These are phyloP conservation scores for Microthlaspi erraticum DNA, from an alignment of 345 rosid genomes.

Conservation along the genomic window DNA sequence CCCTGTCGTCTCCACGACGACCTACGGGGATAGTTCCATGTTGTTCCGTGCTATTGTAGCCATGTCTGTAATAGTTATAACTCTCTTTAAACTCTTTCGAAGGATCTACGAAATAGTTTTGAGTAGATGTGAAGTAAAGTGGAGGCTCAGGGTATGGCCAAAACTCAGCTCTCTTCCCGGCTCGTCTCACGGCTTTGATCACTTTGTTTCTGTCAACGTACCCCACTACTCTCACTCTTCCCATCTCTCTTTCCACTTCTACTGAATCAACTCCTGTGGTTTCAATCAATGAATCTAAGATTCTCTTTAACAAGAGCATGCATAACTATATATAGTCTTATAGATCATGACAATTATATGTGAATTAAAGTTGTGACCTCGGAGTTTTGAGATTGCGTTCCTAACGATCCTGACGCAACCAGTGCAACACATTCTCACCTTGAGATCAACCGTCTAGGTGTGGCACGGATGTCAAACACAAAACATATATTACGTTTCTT, in stretches of 20 bases:
- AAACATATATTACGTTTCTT: slow-evolving; percentile 29
- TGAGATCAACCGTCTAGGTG: slow-evolving; percentile 87
- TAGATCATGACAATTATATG: neutral
- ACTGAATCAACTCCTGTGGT: slow-evolving; percentile 78
- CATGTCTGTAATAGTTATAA: slow-evolving; percentile 82
- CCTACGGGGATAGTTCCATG: slow-evolving; percentile 75
- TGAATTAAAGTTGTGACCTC: slow-evolving; percentile 52
- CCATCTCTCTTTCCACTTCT: slow-evolving; percentile 70
- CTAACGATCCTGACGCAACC: slow-evolving; percentile 94
- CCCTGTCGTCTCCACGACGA: slow-evolving; percentile 82
- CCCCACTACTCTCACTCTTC: slow-evolving; percentile 80
- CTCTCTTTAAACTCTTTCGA: slow-evolving; percentile 80
- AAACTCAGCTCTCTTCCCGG: slow-evolving; percentile 92
- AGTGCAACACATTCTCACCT: slow-evolving; percentile 93
- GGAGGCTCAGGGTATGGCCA: slow-evolving; percentile 93
- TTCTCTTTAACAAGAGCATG: slow-evolving; percentile 2
- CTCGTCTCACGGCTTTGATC: slow-evolving; percentile 77
- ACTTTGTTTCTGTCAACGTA: slow-evolving; percentile 91
- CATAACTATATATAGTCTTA: no score
- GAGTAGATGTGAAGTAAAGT: slow-evolving; percentile 72
- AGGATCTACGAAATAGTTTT: slow-evolving; percentile 74
- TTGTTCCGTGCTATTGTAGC: slow-evolving; percentile 68
- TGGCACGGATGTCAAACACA: neutral
- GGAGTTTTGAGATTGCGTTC: slow-evolving; percentile 81
- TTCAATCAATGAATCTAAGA: slow-evolving; percentile 1